These are phyloP conservation scores for Phytophthora pseudosyringae DNA, from an alignment of 352 stramenopile species.

Conservation along the genomic window DNA sequence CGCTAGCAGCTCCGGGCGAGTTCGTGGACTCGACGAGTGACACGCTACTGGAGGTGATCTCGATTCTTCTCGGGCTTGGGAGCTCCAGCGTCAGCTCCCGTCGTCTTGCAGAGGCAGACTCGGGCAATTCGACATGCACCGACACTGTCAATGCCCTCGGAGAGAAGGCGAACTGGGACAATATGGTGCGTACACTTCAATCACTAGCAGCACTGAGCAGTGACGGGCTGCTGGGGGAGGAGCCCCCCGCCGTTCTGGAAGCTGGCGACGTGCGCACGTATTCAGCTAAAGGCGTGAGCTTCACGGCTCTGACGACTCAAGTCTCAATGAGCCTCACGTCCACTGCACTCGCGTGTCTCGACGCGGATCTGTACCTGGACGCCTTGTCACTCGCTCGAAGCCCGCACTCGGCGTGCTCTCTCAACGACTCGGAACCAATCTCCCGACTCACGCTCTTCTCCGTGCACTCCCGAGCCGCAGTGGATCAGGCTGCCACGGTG, in stretches of 20 bases:
- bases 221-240: constrained; percentile 48
- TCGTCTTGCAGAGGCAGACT: constrained; percentile 18
- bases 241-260: constrained; percentile 41
- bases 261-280: constrained; percentile 40
- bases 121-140: constrained; percentile 4
- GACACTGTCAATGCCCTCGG: constrained; percentile 27
- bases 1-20: constrained; percentile 34
- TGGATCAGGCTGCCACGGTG: constrained; percentile 27
- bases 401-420: constrained; percentile 51
- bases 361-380: constrained; percentile 54
- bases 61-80: constrained; percentile 41
- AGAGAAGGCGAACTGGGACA: constrained; percentile 31
- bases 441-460: constrained; percentile 54
- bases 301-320: constrained; percentile 5
- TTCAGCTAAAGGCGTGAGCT: constrained; percentile 40
- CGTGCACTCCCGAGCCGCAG: constrained; percentile 45
- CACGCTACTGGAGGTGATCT: constrained; percentile 56
- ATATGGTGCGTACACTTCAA: constrained; percentile 56
- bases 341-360: constrained; percentile 49
- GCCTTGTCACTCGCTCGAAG: constrained; percentile 45
- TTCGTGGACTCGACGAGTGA: constrained; percentile 53
- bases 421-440: constrained; percentile 48
- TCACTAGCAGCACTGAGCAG: constrained; percentile 61
- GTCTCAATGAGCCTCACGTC: constrained; percentile 59
- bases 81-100: constrained; percentile 10